Evolutionary conservation across 1,139 yeast genomes (phyloP), one percentile per base, ranked within the genome.

Genomic region (Candida tetrigidarum): DNA sequence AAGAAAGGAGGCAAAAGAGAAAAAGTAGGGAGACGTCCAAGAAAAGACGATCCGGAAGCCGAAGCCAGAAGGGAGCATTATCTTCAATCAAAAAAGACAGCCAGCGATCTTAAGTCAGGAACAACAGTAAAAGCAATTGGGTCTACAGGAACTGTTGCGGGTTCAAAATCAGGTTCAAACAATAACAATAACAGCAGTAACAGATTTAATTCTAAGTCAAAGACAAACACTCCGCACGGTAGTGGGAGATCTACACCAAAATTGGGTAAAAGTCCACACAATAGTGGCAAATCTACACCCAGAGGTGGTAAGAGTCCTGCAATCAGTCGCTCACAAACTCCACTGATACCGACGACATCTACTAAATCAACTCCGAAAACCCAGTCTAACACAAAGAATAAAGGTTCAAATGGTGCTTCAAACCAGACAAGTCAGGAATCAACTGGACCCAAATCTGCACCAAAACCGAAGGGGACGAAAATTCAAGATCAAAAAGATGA

Each of bases 91-190:
- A 63, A 68, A 48, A 69, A 69, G 35, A 63, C 57, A 34, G 62
- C 71, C 7, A 52, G 55, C 38, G 68, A 66, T 8, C 55, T 70
- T n/a, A 72, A 71, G 53, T 57, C 73, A 4, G 78, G 76, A 1
- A 59, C 67, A n/a, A 72, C 76, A 1, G 62, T 71, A n/a, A 62
- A 64, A 45, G 78, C 79, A 1, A 66, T 73, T 4, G 78, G 78
- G 1, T 59, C 71, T 5, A 50, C 52, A 3, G 41, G 42, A n/a
- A 41, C 46, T 22, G 52, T 47, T 4, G 34, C 42, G 9, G 23
- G 27, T 12, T 15, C 33, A 6, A 22, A 30, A 4, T 10, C 37
- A 30, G 20, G 18, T 22, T 45, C 11, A 33, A 22, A 22, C 10
- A 14, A 28, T 8, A 12, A 6, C 6, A 29, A 16, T n/a, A n/a